A percentile compares a stretch with the other conserved stretches of the same genome.
phyloP scores from a whole-genome alignment of 352 stramenopile genomes.

The Phytopythium oedochilum region DNA sequence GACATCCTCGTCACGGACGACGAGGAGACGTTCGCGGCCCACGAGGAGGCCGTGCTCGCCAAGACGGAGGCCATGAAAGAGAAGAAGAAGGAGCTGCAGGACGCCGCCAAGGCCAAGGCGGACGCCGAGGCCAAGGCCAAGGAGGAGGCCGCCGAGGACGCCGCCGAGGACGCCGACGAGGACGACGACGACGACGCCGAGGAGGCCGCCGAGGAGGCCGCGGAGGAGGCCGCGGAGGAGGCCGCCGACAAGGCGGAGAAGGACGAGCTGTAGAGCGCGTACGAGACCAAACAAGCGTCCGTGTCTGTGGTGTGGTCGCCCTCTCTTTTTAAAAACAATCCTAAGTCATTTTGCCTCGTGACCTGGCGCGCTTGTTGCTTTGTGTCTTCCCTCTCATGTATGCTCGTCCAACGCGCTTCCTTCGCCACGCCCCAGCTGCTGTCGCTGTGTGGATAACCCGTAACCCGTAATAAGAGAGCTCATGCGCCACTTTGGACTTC shows the following conservation, averaged over 20 bases:
- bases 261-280: slow-evolving; percentile 41
- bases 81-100: slow-evolving; percentile 78
- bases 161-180: slow-evolving; percentile 51
- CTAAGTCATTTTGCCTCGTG: slow-evolving; percentile 1
- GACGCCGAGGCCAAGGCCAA: slow-evolving; percentile 76
- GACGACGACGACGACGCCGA: slow-evolving; percentile 25
- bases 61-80: slow-evolving; percentile 77
- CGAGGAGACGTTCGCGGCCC: slow-evolving; percentile 94
- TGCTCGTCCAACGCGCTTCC: too few species aligned
- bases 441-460: too few species aligned
- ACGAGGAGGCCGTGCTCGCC: slow-evolving; percentile 94
- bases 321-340: neutral
- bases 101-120: slow-evolving; percentile 61
- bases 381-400: neutral
- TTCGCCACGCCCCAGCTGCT: too few species aligned
- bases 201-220: slow-evolving; percentile 6
- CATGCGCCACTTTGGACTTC: too few species aligned
- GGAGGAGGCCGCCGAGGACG: slow-evolving; percentile 54
- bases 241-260: slow-evolving; percentile 23
- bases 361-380: neutral
- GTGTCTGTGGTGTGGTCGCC: neutral
- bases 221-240: slow-evolving; percentile 9
- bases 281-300: neutral
- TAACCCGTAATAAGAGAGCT: too few species aligned
- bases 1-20: slow-evolving; percentile 99